phyloP scores from a whole-genome alignment of 768 basidiomycete genomes.

The Tylopilus cervinicoccineus region DNA sequence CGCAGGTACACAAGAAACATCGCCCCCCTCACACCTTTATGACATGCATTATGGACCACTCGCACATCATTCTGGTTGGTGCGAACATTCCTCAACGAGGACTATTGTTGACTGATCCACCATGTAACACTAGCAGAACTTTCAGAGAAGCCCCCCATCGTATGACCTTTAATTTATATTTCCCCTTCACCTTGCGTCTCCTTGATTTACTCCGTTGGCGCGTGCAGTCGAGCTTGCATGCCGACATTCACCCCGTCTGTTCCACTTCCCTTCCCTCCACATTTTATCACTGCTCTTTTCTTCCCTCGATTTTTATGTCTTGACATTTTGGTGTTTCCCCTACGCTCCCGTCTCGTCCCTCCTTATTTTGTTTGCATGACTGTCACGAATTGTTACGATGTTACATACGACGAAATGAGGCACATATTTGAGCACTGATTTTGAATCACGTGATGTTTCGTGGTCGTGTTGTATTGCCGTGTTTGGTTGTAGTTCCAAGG shows the following conservation, averaged over 20 bases:
- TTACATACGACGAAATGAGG: constrained; percentile 23
- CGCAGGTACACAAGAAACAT: constrained; percentile 22
- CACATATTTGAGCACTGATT: constrained; percentile 21
- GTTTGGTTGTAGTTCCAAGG: constrained; percentile 16
- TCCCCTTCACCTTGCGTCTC: constrained; percentile 8
- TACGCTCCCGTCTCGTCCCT: constrained; percentile 1
- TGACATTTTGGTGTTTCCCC: constrained; percentile 5
- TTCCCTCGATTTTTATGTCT: constrained; percentile 8
- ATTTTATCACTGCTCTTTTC: constrained; percentile 6
- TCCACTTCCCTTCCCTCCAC: not conserved
- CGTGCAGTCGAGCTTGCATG: constrained; percentile 2
- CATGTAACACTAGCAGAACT: constrained; percentile 17
- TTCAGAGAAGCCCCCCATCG: constrained; percentile 20
- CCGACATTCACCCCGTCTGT: not conserved
- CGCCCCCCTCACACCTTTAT: constrained; percentile 17
- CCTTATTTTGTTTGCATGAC: constrained; percentile 20
- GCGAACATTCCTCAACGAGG: constrained; percentile 7
- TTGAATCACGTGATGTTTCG: constrained; percentile 22
- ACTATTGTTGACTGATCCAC: constrained; percentile 15
- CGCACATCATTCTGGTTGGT: constrained; percentile 24
- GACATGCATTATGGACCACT: constrained; percentile 28
- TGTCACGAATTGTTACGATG: constrained; percentile 26
- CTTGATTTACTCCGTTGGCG: not conserved
- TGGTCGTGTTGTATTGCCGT: constrained; percentile 18
- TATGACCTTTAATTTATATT: constrained; percentile 20